Percentiles rank a stretch among this genome's conserved stretches.
Conservation (phyloP, 2,329 filamentous ascomycete genomes). For the Fusarium subtropicale region DNA sequence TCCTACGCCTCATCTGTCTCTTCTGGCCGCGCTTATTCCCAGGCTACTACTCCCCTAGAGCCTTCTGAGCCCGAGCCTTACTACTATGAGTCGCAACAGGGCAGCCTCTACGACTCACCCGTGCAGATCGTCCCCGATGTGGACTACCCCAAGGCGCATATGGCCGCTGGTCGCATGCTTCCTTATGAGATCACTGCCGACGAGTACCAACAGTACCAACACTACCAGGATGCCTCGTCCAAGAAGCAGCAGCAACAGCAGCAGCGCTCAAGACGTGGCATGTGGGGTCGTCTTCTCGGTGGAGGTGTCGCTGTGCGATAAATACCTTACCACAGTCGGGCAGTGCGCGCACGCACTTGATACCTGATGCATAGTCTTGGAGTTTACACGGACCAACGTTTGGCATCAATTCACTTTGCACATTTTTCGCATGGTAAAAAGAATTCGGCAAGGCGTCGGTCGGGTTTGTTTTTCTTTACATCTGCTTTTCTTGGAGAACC, state of each 20-base stretch:
- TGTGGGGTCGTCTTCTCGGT: constrained; percentile 67
- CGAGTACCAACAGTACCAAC: constrained; percentile 57
- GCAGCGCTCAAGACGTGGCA: constrained; percentile 57
- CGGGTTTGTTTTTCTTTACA: constrained; percentile 12
- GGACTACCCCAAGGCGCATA: constrained; percentile 53
- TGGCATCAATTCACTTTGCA: constrained; percentile 34
- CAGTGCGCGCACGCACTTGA: constrained; percentile 10
- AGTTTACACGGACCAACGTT: constrained; percentile 42
- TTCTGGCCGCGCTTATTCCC: constrained; percentile 61
- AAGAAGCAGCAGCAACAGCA: constrained; percentile 63
- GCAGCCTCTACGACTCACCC: constrained; percentile 63
- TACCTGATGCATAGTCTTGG: constrained; percentile 38
- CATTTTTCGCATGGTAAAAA: constrained; percentile 39
- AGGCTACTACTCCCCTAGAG: constrained; percentile 65
- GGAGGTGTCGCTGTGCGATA: constrained; percentile 57
- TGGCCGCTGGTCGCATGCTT: constrained; percentile 54
- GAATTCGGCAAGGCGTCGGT: constrained; percentile 41
- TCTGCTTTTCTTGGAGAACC: constrained; percentile 32
- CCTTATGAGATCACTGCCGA: constrained; percentile 68
- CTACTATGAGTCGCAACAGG: constrained; percentile 52
- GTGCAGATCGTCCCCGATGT: constrained; percentile 59
- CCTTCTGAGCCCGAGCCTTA: constrained; percentile 57
- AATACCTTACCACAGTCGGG: constrained; percentile 10
- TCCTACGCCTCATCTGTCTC: constrained; percentile 62
- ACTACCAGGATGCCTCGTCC: constrained; percentile 59